Evolutionary conservation across 2,329 filamentous ascomycete species (phyloP).

Genomic region (Kalmusia sp.): DNA sequence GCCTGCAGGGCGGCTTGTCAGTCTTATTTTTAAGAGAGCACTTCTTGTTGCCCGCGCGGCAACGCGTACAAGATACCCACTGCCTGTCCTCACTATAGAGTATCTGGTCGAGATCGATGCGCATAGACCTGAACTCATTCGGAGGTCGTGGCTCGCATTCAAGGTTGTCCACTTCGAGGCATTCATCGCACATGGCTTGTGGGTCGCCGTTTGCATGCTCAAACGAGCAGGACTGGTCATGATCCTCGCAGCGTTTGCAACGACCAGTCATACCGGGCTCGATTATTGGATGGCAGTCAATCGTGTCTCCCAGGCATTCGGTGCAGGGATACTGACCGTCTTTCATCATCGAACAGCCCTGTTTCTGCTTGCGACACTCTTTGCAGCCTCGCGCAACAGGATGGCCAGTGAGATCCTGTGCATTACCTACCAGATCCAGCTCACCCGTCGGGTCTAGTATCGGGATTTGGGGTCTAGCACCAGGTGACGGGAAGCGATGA

Average conservation of each 20-base stretch:
- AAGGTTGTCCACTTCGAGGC: slow-evolving; percentile 1
- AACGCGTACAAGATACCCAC: slow-evolving; percentile 33
- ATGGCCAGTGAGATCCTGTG: slow-evolving; percentile 42
- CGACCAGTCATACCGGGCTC: slow-evolving; percentile 35
- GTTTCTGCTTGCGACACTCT: slow-evolving; percentile 33
- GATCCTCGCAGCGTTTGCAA: slow-evolving; percentile 38
- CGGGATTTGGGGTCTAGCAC: slow-evolving; percentile 14
- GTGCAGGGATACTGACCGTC: slow-evolving; percentile 37
- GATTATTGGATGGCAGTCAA: slow-evolving; percentile 44
- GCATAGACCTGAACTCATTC: slow-evolving; percentile 2
- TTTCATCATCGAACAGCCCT: slow-evolving; percentile 34
- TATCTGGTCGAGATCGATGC: slow-evolving; percentile 28
- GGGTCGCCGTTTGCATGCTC: slow-evolving; percentile 16
- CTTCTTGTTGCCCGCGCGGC: slow-evolving; percentile 32
- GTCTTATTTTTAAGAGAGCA: slow-evolving; percentile 41
- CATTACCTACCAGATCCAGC: no score
- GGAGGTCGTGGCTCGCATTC: background rate
- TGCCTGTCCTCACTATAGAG: slow-evolving; percentile 27
- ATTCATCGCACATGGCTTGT: slow-evolving; percentile 16
- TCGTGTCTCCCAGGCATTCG: slow-evolving; percentile 20
- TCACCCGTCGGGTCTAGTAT: slow-evolving; percentile 31
- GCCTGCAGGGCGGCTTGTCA: slow-evolving; percentile 41
- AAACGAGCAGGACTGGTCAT: slow-evolving; percentile 28
- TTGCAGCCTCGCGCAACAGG: slow-evolving; percentile 45
- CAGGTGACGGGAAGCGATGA: background rate